Evolutionary conservation across 352 stramenopile genomes (phyloP).

Genomic region (Phytopythium litorale): DNA sequence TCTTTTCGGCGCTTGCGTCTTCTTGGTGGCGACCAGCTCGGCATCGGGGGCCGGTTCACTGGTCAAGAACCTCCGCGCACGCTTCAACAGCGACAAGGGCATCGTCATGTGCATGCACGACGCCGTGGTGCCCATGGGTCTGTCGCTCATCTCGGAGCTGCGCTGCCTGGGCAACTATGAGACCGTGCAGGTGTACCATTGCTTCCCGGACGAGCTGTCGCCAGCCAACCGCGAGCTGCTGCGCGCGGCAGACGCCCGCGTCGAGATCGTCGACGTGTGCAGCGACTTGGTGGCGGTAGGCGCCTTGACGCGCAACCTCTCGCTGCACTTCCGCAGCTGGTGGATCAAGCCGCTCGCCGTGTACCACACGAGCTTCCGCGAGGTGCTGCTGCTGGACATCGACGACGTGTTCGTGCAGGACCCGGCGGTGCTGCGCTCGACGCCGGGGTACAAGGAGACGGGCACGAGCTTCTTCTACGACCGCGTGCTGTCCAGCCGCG

Average conservation of each 20-base stretch:
- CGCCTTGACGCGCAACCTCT: slow-evolving; percentile 8
- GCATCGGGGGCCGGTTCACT: no score
- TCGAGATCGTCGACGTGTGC: slow-evolving; percentile 42
- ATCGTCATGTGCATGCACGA: slow-evolving; percentile 34
- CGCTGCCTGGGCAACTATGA: slow-evolving; percentile 30
- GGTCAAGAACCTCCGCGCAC: not conserved
- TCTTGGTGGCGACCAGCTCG: not conserved
- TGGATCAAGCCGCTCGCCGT: slow-evolving; percentile 46
- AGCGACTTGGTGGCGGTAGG: slow-evolving; percentile 14
- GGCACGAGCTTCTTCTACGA: slow-evolving; percentile 70
- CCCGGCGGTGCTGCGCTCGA: slow-evolving; percentile 27
- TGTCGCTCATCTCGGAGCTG: slow-evolving; percentile 35
- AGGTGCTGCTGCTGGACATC: slow-evolving; percentile 43
- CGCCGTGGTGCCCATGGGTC: slow-evolving; percentile 24
- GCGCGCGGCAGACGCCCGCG: slow-evolving; percentile 13
- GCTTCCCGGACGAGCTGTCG: slow-evolving; percentile 25
- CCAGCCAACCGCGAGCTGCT: slow-evolving; percentile 12
- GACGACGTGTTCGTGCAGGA: slow-evolving; percentile 50
- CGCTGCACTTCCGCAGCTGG: slow-evolving; percentile 27
- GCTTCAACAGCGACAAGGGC: slow-evolving; percentile 9
- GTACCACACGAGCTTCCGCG: slow-evolving; percentile 28
- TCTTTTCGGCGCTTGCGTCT: not conserved
- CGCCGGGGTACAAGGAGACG: slow-evolving; percentile 33
- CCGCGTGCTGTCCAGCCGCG: slow-evolving; percentile 31
- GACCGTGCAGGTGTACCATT: slow-evolving; percentile 25